Evolutionary conservation across 768 basidiomycete species (phyloP).

Genomic region (Macrocybe gigantea): DNA sequence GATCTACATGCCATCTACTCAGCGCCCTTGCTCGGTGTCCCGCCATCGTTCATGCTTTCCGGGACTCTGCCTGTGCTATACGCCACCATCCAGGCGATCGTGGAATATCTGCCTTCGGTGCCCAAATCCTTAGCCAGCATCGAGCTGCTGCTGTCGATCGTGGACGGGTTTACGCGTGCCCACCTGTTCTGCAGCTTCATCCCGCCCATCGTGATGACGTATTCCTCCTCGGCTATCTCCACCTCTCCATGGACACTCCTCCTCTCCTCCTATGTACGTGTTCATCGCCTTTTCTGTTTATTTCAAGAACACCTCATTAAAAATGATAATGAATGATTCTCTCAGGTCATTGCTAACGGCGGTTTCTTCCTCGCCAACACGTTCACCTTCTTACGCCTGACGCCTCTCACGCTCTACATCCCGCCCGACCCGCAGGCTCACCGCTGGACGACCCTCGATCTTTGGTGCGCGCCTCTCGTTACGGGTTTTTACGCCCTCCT

Average conservation of each 20-base stretch:
- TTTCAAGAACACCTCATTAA: not conserved
- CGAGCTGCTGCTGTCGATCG: conserved; percentile 67
- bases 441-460: conserved; percentile 81
- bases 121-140: conserved; percentile 44
- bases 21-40: conserved; percentile 60
- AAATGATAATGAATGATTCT: too few species aligned
- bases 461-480: conserved; percentile 79
- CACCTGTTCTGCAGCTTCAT: conserved; percentile 75
- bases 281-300: not conserved
- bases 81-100: conserved; percentile 49
- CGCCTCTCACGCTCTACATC: conserved; percentile 59
- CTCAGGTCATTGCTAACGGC: conserved; percentile 64
- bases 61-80: conserved; percentile 63
- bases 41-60: conserved; percentile 79
- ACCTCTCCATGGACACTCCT: conserved; percentile 75
- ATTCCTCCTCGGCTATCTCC: conserved; percentile 43
- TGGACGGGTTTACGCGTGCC: conserved; percentile 79
- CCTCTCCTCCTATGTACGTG: conserved; percentile 62
- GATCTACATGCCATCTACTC: not conserved
- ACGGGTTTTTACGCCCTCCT: conserved; percentile 77
- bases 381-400: conserved; percentile 71
- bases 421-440: conserved; percentile 76
- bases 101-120: conserved; percentile 53
- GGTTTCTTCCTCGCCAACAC: conserved; percentile 78
- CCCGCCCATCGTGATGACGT: conserved; percentile 57